Conservation (phyloP, 306 rosid species). For the Pueraria montana region DNA sequence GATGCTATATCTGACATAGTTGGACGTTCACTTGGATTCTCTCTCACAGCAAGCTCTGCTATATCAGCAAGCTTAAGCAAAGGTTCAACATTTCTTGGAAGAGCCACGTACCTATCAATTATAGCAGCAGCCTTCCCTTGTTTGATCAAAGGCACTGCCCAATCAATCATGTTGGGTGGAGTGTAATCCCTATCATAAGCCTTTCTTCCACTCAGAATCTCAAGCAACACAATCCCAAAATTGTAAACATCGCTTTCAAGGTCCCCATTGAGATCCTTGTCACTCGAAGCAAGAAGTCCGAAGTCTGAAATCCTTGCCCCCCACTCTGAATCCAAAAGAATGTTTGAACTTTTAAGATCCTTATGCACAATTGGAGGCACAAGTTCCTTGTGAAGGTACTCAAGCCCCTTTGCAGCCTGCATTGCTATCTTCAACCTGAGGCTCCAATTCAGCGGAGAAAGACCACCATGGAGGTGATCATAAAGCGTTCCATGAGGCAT, state of each 20-base stretch:
- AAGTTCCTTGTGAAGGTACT: constrained; percentile 83
- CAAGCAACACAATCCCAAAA: constrained; percentile 82
- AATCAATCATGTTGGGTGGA: constrained; percentile 74
- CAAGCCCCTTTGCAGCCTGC: constrained; percentile 90
- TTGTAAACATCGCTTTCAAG: constrained; percentile 69
- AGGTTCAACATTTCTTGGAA: constrained; percentile 88
- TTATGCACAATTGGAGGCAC: constrained; percentile 80
- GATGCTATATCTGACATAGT: constrained; percentile 71
- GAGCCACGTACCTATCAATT: constrained; percentile 66
- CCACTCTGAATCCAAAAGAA: constrained; percentile 91
- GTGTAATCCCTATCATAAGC: constrained; percentile 74
- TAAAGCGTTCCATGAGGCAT: constrained; percentile 94
- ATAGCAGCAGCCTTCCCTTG: constrained; percentile 81
- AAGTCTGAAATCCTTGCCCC: constrained; percentile 83
- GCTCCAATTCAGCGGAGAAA: constrained; percentile 85
- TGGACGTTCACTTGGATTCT: constrained; percentile 73
- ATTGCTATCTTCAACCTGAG: constrained; percentile 73
- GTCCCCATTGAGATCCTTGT: constrained; percentile 62
- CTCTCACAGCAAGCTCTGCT: constrained; percentile 75
- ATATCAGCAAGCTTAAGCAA: constrained; percentile 85
- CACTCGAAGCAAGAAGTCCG: constrained; percentile 72
- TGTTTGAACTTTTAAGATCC: constrained; percentile 79
- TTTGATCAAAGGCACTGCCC: constrained; percentile 89
- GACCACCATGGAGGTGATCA: constrained; percentile 93
- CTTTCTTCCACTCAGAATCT: constrained; percentile 91